Evolutionary conservation across 257 asterid genomes (phyloP).

Genomic region (Solanum boliviense): DNA sequence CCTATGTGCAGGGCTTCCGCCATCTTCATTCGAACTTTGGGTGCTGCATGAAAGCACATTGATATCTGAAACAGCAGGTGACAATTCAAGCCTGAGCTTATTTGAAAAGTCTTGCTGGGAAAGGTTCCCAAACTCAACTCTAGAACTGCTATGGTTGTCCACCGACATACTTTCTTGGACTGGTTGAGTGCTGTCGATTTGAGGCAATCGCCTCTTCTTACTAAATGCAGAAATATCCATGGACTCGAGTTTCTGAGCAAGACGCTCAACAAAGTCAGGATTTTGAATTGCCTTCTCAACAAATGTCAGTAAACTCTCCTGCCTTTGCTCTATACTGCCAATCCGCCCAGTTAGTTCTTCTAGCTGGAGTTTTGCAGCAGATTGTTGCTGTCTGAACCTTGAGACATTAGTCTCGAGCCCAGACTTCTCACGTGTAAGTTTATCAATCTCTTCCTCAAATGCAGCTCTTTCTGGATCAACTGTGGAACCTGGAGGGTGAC

Average conservation of each 20-base stretch:
- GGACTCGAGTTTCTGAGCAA: conserved; percentile 65
- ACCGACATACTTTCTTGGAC: conserved; percentile 34
- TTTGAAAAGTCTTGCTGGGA: conserved; percentile 42
- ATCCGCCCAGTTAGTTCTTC: conserved; percentile 49
- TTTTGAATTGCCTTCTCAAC: conserved; percentile 52
- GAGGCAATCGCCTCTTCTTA: conserved; percentile 82
- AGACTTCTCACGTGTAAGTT: conserved; percentile 58
- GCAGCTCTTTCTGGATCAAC: conserved; percentile 73
- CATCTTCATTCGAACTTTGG: conserved; percentile 75
- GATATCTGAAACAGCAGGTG: conserved; percentile 64
- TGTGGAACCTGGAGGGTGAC: conserved; percentile 63
- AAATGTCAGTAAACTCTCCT: conserved; percentile 44
- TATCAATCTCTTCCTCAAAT: conserved; percentile 84
- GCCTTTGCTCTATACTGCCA: conserved; percentile 59
- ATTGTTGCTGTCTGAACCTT: conserved; percentile 45
- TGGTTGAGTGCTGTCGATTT: conserved; percentile 31
- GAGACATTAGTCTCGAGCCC: conserved; percentile 43
- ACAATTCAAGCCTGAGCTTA: conserved; percentile 69
- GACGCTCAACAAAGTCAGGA: conserved; percentile 55
- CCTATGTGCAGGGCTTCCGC: conserved; percentile 35
- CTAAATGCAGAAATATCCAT: conserved; percentile 72
- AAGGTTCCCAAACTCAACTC: conserved; percentile 33
- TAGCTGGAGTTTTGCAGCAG: conserved; percentile 50
- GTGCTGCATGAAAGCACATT: conserved; percentile 70
- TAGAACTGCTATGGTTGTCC: conserved; percentile 43